Base-by-base conservation (phyloP, 257 asterid species). In the Avicennia marina region DNA sequence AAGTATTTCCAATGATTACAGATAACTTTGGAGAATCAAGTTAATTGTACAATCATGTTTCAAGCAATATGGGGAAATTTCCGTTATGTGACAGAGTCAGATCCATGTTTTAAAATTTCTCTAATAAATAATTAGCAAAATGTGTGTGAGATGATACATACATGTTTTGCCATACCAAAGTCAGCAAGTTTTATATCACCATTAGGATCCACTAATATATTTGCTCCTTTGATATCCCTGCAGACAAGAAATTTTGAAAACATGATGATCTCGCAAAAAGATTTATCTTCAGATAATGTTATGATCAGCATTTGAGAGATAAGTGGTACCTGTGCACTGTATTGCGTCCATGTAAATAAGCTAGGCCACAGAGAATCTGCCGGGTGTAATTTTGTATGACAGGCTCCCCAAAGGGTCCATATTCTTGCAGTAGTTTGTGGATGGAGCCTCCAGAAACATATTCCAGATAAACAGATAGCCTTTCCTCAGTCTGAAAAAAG, bases 101-200 rank as follows among this genome's bases (percentile, higher is more conserved):
- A n/a, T n/a, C n/a, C n/a, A n/a, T n/a, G n/a, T n/a, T n/a, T n/a
- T n/a, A n/a, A n/a, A n/a, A n/a, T n/a, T n/a, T n/a, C n/a, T n/a
- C n/a, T n/a, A n/a, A n/a, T n/a, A n/a, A n/a, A n/a, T n/a, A n/a
- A n/a, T n/a, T n/a, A n/a, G n/a, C n/a, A n/a, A n/a, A n/a, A 38
- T 21, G 12, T 51, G 24, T 19, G 36, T n/a, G 60, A 25, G 1
- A 56, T 3, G 26, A 60, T 25, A 62, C 91, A 15, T 83, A 91
- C 98, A 79, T 88, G 98, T 34, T 91, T 91, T 36, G 96, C 96
- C 98, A 91, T 91, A 78, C 98, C 98, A 71, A 91, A 91, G 75
- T 91, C 98, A 17, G 98, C 96, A 49, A 91, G 90, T 59, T 91
- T 91, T 50, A 91, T 77, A 70, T 78, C 96, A 65, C 98, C 98